Evolutionary conservation across 2,329 filamentous ascomycete species (phyloP).

Genomic region (Phyllachora maydis): DNA sequence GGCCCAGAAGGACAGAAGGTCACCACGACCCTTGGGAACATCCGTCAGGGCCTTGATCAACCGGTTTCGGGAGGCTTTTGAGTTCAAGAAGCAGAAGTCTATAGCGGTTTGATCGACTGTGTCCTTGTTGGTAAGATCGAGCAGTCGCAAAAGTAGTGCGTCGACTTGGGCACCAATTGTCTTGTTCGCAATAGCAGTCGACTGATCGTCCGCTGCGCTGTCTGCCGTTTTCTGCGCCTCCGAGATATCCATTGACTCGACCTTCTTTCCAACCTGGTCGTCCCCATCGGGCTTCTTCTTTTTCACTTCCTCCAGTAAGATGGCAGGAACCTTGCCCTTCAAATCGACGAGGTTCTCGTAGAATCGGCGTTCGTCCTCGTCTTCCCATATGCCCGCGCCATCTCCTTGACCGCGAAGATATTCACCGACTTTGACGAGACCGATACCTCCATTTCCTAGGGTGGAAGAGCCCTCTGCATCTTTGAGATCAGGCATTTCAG

Average conservation of each 20-base stretch:
- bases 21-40: constrained; percentile 80
- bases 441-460: constrained; percentile 57
- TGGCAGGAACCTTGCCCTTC: constrained; percentile 85
- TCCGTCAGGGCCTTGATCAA: constrained; percentile 86
- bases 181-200: constrained; percentile 90
- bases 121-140: constrained; percentile 82
- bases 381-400: constrained; percentile 91
- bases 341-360: constrained; percentile 94
- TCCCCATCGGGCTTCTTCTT: constrained; percentile 78
- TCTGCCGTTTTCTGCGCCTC: constrained; percentile 28
- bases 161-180: constrained; percentile 95
- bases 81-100: constrained; percentile 96
- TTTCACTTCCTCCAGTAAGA: constrained; percentile 81
- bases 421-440: constrained; percentile 82
- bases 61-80: constrained; percentile 88
- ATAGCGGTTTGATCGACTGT: constrained; percentile 79
- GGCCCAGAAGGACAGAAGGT: constrained; percentile 81
- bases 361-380: constrained; percentile 92
- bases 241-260: constrained; percentile 28
- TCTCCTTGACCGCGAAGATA: constrained; percentile 82
- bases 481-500: constrained; percentile 84
- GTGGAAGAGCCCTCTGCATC: constrained; percentile 55
- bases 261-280: constrained; percentile 63
- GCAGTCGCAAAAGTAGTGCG: constrained; percentile 67
- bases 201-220: constrained; percentile 66